Base-by-base conservation (phyloP, 495 filamentous ascomycete genomes). In the Aspergillus haitiensis region DNA sequence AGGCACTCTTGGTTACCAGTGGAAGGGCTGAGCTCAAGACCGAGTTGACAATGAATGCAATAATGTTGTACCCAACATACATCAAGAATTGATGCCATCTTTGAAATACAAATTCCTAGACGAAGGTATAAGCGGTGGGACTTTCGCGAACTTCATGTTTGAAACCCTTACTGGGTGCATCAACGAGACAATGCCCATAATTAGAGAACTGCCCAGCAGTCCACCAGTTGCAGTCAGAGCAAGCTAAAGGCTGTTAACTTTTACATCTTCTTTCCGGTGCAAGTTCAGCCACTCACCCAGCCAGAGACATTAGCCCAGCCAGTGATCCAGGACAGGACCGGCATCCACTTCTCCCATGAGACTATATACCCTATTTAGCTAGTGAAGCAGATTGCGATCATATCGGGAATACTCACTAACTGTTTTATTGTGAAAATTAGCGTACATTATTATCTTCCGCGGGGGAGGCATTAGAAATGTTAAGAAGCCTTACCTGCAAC, bases 241-340 rank as follows among this genome's bases (percentile, higher is more conserved):
- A 45, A 88, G 82, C 86, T 85, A 85, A 5, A 82, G n/a, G 35
- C 75, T 60, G 81, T 86, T 60, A 86, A 82, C 83, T 82, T 86
- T 7, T 18, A 32, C 47, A 37, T 5, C 21, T 34, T 37, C 11
- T 52, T 34, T 15, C 35, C 51, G 34, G n/a, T 9, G 11, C 7
- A 18, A 52, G 8, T 27, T 13, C 13, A 7, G 48, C 34, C 7
- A 50, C 61, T 42, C 45, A 90, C 87, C 88, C 88, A 91, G 15
- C 86, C 88, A 34, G 84, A 82, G 33, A 86, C 83, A 67, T 88
- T 90, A 58, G 90, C 84, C 88, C 88, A 92, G 9, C 88, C 88
- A 0, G 86, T 89, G 34, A 86, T 82, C 82, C 85, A 92, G 10
- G 82, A 85, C 6, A 91, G 72, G 18, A 85, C 70, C 1, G 84